Evolutionary conservation across 306 rosid genomes (phyloP), one percentile per base, ranked within the genome.

Genomic region (Astragalus membranaceus): DNA sequence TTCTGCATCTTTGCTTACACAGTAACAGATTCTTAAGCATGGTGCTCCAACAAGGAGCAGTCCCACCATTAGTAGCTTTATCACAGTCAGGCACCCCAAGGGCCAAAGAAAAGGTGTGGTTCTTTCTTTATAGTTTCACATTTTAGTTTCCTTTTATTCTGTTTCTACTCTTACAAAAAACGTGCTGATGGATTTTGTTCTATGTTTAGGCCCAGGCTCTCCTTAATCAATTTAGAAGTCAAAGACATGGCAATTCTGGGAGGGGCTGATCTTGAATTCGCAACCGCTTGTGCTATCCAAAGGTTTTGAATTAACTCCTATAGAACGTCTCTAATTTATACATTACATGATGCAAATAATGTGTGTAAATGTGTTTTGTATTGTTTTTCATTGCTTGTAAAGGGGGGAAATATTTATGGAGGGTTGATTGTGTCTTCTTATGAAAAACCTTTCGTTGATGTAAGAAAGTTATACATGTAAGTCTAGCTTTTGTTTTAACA

Each of bases 41-140:
- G 83, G 95, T 92, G 70, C 91, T 95, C 64, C 96, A 89, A 64
- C 97, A 91, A 76, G 97, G 99, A 66, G 95, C 95, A 32, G 97
- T 95, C 69, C 99, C 99, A 0, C 99, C 99, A 7, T 85, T 95
- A 52, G 99, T 91, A 26, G 91, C 89, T 39, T 79, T 95, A 79
- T 86, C 95, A 47, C 96, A 89, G 64, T 89, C 96, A 66, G 99
- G 99, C 79, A 95, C 99, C 54, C 85, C 89, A 10, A 95, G 97
- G 84, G 99, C 95, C 80, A 89, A 86, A 83, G 97, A 95, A 79
- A 95, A 95, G 92, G 97, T 95, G 73, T 29, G 73, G 41, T 78
- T 35, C 58, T 53, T 60, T 49, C 67, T 32, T 43, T 20, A 8
- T 61, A 48, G 48, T 74, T 66, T 67, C 58, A 15, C 57, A 41